Conservation (phyloP, 805 yeast species). For the Candida fluviatilis region DNA sequence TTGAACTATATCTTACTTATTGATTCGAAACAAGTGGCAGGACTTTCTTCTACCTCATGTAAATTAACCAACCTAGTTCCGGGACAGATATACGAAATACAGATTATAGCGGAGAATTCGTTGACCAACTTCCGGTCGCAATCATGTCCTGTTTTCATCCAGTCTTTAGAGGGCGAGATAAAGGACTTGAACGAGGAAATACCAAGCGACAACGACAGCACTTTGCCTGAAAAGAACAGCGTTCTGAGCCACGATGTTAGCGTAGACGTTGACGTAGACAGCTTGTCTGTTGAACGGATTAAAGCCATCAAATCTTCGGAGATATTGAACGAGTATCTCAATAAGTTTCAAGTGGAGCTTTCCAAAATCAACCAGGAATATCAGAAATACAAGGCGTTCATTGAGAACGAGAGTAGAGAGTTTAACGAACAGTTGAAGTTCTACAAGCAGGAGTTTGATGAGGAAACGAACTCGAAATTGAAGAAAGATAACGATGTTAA, state of each 20-base stretch:
- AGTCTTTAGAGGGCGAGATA: constrained; percentile 16
- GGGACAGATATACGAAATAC: constrained; percentile 28
- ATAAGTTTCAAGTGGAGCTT: constrained; percentile 23
- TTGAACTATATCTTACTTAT: constrained; percentile 30
- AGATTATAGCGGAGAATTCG: constrained; percentile 33
- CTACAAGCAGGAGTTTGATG: constrained; percentile 35
- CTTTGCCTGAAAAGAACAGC: neutral
- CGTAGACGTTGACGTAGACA: constrained; percentile 6
- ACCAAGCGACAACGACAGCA: neutral
- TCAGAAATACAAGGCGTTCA: constrained; percentile 12
- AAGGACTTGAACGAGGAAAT: constrained; percentile 4
- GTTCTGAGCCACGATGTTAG: neutral
- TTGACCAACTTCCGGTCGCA: constrained; percentile 32
- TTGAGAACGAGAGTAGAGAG: constrained; percentile 11
- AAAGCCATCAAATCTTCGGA: constrained; percentile 14
- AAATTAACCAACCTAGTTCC: constrained; percentile 26
- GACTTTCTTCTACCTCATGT: constrained; percentile 31
- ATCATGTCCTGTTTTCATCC: constrained; percentile 28
- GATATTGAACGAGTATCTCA: constrained; percentile 20
- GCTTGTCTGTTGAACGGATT: constrained; percentile 12
- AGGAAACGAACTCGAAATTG: constrained; percentile 25
- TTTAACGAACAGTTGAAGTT: constrained; percentile 25
- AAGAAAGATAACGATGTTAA: constrained; percentile 29
- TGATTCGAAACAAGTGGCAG: constrained; percentile 33
- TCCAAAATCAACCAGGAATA: constrained; percentile 17